Evolutionary conservation across 1,139 yeast genomes (phyloP), one percentile per base, ranked within the genome.

Genomic region (Pichia sp.): DNA sequence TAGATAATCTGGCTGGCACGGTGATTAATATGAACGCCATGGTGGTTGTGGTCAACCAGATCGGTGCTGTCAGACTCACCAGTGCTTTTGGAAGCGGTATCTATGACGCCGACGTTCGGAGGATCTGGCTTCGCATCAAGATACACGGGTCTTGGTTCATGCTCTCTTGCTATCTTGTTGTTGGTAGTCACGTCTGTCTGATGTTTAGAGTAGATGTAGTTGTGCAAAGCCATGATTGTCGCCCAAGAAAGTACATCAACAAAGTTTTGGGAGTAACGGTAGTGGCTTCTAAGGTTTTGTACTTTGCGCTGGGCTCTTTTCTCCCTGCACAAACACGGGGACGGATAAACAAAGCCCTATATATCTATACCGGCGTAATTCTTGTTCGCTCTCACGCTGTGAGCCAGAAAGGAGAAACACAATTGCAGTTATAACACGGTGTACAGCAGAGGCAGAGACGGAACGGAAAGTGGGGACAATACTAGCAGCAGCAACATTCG

Each of bases 151-250:
- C 67, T 59, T 11, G 67, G 63, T 49, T 67, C 70, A 45, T 64
- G 65, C 1, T 68, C 66, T 49, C 70, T 58, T 1, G 76, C 75
- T 15, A 73, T 71, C 45, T 65, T 66, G 4, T 45, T 19, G n/a
- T 54, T 55, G 30, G 62, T 62, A 7, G 67, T 69, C 5, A 65
- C 48, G 3, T 62, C 60, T 54, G 69, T 74, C 29, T 50, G 53
- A 57, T 77, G 80, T 56, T 75, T 75, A 57, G 66, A 70, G 61
- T 77, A 76, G 54, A 76, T 69, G 59, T 77, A 76, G 60, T 77
- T 77, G 60, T 77, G 75, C 34, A 77, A 64, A 1, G 81, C 81
- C 81, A 76, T 56, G 34, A 23, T 26, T 26, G 3, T 31, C 11
- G 4, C 23, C 15, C 7, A 10, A 8, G 11, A 8, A 34, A 13